Evolutionary conservation across 352 stramenopile species (phyloP).

Genomic region (Globisporangium nagaii): DNA sequence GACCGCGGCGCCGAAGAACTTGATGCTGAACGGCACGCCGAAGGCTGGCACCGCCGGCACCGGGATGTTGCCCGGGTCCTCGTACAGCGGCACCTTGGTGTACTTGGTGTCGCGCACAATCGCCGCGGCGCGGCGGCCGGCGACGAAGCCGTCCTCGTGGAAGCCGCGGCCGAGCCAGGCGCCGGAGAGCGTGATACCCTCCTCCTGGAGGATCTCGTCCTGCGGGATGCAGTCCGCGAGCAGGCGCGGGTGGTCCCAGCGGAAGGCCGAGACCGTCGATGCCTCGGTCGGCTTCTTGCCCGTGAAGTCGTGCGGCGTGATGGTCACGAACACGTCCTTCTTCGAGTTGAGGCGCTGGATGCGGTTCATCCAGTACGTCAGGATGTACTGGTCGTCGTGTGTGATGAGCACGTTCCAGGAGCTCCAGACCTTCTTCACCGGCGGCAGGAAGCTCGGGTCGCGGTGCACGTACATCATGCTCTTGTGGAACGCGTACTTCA

Average conservation of each 20-base stretch:
- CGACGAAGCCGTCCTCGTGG: conserved; percentile 85
- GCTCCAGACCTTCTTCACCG: conserved; percentile 76
- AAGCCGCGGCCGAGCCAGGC: conserved; percentile 80
- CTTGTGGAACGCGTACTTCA: conserved; percentile 84
- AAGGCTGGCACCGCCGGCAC: conserved; percentile 69
- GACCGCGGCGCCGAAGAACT: conserved; percentile 42
- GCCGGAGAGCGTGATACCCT: conserved; percentile 78
- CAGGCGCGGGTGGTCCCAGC: conserved; percentile 80
- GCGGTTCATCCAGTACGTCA: conserved; percentile 90
- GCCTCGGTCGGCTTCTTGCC: conserved; percentile 47
- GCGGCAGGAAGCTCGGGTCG: conserved; percentile 65
- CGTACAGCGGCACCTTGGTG: conserved; percentile 64
- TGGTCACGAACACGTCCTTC: conserved; percentile 85
- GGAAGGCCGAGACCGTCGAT: conserved; percentile 67
- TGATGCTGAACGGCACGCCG: conserved; percentile 61
- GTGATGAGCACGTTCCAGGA: conserved; percentile 86
- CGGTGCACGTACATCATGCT: conserved; percentile 87
- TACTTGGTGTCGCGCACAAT: conserved; percentile 79
- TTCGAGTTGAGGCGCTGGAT: conserved; percentile 84
- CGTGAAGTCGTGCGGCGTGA: conserved; percentile 71
- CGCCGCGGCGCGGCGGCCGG: conserved; percentile 65
- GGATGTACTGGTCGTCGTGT: conserved; percentile 75
- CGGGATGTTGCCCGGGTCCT: conserved; percentile 79
- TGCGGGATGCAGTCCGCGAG: conserved; percentile 82
- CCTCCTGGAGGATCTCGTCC: conserved; percentile 82